Evolutionary conservation across 2,329 filamentous ascomycete species (phyloP), one percentile per base, ranked within the genome.

Genomic region (Triangularia verruculosa): DNA sequence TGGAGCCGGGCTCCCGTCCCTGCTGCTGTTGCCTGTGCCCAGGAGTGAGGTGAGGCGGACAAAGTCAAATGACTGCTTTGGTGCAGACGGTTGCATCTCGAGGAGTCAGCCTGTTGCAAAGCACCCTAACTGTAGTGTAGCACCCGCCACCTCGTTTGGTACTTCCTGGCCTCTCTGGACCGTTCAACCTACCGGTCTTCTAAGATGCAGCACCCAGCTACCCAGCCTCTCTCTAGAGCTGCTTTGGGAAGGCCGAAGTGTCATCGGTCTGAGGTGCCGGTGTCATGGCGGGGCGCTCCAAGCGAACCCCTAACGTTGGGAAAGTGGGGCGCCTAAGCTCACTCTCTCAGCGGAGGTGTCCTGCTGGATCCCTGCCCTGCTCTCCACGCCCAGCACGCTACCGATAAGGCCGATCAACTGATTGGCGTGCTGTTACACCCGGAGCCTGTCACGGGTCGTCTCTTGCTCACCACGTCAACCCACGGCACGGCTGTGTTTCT

Each of bases 341-440:
- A 43, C 34, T 43, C 11, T 43, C 27, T 17, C n/a, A 43, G 34
- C 17, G 34, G 34, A 43, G 34, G 34, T 3, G 34, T 20, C 17
- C n/a, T 43, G 34, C 34, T 43, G 39, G n/a, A 59, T 30, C 57
- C 57, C 39, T 59, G 57, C 39, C 24, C 22, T 39, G n/a, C 24
- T 59, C 57, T 47, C 57, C 34, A 59, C 39, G 34, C 39, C 51
- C 57, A 59, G 62, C 39, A 47, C 59, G 56, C 66, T 64, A 60
- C 52, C 47, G 66, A 66, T 68, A 67, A 66, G 66, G 61, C 39
- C 68, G 63, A 68, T 67, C 64, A 66, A 65, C 63, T 66, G 66
- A 67, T 69, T 69, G 62, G 67, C 22, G 39, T 59, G 57, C 54
- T 52, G 22, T 63, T 47, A 66, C 61, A 62, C 66, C 57, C 59